Base-by-base conservation (phyloP, 192 early-diverging fungal species). In the Pilaira anomala region DNA sequence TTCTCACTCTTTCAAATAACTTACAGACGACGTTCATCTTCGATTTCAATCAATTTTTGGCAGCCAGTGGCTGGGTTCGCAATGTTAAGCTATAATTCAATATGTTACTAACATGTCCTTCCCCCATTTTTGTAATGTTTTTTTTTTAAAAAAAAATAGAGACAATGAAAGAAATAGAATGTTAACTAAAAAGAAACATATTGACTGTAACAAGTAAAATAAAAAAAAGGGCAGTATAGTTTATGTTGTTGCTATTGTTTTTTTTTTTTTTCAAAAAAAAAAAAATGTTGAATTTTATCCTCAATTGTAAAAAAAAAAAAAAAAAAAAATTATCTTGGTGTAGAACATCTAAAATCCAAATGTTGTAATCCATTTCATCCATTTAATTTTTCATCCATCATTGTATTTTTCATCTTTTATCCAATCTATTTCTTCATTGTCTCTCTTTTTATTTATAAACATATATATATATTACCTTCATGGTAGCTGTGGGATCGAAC, bases 61-160 rank as follows among this genome's bases (percentile, higher is more conserved):
- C 92, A 92, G 81, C 97, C 97, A 78, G 90, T 90, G 82, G 93
- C 93, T 78, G 93, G 92, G 85, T 96, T 93, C 80, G 95, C 93
- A 76, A 98, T 94, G 92, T 98, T 97, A 80, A 98, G 81, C 96
- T 98, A 57, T 40, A 16, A 25, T 11, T 39, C 18, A 40, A n/a
- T 25, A 26, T n/a, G n/a, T n/a, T n/a, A n/a, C n/a, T n/a, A n/a
- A n/a, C n/a, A n/a, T n/a, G n/a, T n/a, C n/a, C n/a, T n/a, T n/a
- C n/a, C n/a, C n/a, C n/a, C n/a, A n/a, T n/a, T n/a, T n/a, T n/a
- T n/a, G n/a, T n/a, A n/a, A n/a, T n/a, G n/a, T n/a, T n/a, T n/a
- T n/a, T n/a, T n/a, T n/a, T n/a, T n/a, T 11, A 51, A 4, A 42
- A 13, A 46, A 62, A 33, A 22, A 44, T 19, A 22, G 22, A 5